Evolutionary conservation across 768 basidiomycete species (phyloP).

Genomic region (Termitomyces sp.): DNA sequence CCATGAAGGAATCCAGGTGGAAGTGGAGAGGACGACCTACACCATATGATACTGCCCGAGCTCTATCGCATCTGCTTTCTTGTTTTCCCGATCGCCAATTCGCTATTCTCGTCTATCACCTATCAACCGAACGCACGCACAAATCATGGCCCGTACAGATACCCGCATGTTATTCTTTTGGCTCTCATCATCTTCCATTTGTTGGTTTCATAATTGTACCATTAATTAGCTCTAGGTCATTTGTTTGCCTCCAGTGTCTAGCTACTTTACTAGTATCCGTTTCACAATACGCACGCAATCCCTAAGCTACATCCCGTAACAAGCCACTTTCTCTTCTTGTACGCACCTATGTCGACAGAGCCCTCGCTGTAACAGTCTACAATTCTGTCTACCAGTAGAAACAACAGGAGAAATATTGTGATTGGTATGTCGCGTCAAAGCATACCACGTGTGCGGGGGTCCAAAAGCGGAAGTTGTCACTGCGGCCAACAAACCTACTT

Average conservation of each 20-base stretch:
- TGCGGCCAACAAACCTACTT: neutral
- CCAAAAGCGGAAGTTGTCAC: neutral
- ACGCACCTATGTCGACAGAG: neutral
- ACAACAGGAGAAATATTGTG: too few species aligned
- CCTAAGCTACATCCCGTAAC: constrained; percentile 1
- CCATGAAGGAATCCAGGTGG: constrained; percentile 40
- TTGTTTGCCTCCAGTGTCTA: neutral
- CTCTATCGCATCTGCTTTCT: constrained; percentile 7
- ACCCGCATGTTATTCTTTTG: constrained; percentile 6
- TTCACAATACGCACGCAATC: constrained; percentile 1
- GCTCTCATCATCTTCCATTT: neutral
- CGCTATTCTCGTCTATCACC: neutral
- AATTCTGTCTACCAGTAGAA: neutral
- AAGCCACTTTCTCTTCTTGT: neutral
- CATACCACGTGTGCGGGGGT: constrained; percentile 2
- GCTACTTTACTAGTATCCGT: neutral
- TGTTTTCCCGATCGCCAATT: constrained; percentile 8
- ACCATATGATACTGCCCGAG: constrained; percentile 30
- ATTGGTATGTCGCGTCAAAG: neutral
- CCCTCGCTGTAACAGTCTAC: neutral
- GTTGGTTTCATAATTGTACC: constrained; percentile 3
- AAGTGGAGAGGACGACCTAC: constrained; percentile 55
- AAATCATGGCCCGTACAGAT: neutral
- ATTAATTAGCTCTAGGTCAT: constrained; percentile 4
- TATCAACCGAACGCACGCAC: constrained; percentile 5